Percentiles rank a stretch among this genome's conserved stretches.
Evolutionary conservation across 2,329 filamentous ascomycete genomes (phyloP).

Genomic region (Blastomyces silverae): DNA sequence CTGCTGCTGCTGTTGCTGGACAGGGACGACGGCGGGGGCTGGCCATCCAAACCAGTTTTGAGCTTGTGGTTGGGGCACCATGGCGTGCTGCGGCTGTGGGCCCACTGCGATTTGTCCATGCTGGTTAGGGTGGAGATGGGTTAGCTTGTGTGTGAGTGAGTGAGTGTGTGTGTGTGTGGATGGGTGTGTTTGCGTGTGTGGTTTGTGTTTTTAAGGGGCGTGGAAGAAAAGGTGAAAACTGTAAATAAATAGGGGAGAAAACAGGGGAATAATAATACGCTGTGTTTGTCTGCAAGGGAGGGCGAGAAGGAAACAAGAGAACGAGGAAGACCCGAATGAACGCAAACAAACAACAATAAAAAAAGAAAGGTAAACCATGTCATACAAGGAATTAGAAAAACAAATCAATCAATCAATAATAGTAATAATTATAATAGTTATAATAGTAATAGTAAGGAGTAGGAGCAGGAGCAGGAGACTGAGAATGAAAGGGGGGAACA

Average conservation of each 20-base stretch:
- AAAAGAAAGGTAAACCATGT: neutral
- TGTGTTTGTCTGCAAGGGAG: neutral
- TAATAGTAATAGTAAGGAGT: neutral
- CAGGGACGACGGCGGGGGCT: slow-evolving; percentile 3
- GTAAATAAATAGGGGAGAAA: neutral
- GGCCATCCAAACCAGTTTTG: neutral
- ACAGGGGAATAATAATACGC: too few relatives aligned
- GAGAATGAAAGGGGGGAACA: neutral
- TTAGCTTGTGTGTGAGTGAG: neutral
- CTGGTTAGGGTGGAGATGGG: neutral
- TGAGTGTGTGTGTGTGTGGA: neutral
- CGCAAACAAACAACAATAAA: neutral
- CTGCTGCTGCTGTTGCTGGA: neutral
- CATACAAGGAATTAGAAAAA: slow-evolving; percentile 1
- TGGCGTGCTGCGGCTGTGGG: too few relatives aligned
- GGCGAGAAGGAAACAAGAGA: neutral
- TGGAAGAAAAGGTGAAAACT: neutral
- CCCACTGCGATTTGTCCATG: neutral
- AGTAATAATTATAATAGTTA: neutral
- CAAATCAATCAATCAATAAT: neutral
- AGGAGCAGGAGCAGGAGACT: neutral
- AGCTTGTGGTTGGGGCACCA: neutral
- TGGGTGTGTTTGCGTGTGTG: neutral
- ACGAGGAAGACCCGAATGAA: neutral
- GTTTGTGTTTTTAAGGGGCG: neutral